Evolutionary conservation across 768 basidiomycete genomes (phyloP).

Genomic region (Termitomyces sp.): DNA sequence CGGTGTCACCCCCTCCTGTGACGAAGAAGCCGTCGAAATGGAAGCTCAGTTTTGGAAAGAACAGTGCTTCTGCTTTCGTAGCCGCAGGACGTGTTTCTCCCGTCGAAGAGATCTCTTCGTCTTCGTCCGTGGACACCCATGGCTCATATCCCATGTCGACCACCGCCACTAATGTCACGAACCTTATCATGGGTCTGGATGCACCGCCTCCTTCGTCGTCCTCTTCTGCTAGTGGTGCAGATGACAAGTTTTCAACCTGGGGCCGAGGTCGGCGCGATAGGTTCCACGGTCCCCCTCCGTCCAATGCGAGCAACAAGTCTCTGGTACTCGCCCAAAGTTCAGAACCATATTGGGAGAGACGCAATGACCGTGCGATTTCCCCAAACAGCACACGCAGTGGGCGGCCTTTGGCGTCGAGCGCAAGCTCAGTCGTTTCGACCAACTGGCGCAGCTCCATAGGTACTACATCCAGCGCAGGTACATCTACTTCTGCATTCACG

Average conservation of each 20-base stretch:
- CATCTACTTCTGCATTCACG: conserved; percentile 70
- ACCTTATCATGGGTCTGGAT: conserved; percentile 65
- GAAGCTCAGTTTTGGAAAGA: conserved; percentile 73
- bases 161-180: conserved; percentile 75
- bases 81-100: conserved; percentile 32
- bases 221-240: conserved; percentile 17
- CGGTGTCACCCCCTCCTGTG: conserved; percentile 27
- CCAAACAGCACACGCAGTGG: conserved; percentile 56
- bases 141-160: conserved; percentile 40
- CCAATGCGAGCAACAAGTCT: conserved; percentile 14
- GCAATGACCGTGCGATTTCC: conserved; percentile 42
- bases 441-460: conserved; percentile 80
- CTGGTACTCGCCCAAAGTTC: conserved; percentile 17
- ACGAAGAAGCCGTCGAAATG: conserved; percentile 84
- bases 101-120: conserved; percentile 31
- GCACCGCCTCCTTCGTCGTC: conserved; percentile 30
- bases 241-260: conserved; percentile 42
- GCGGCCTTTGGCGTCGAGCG: conserved; percentile 47
- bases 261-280: conserved; percentile 38
- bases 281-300: conserved; percentile 4
- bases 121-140: conserved; percentile 21
- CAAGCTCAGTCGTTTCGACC: conserved; percentile 56
- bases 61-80: conserved; percentile 29
- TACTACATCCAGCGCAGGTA: conserved; percentile 62
- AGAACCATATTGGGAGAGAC: conserved; percentile 26